Conservation (phyloP, 2,329 filamentous ascomycete species). For the Hypoxylon sp. region DNA sequence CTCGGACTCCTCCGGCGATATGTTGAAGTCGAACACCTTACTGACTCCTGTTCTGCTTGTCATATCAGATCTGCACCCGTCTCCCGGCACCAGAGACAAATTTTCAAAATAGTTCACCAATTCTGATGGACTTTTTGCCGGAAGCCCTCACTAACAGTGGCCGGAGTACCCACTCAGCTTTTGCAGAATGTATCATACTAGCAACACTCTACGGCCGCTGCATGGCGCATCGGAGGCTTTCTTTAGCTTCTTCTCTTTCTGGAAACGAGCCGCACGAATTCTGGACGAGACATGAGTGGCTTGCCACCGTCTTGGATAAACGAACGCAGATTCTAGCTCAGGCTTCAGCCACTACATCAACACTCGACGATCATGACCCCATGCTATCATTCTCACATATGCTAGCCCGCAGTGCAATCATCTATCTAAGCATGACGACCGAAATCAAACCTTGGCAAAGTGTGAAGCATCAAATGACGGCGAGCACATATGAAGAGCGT, state of each 20-base stretch:
- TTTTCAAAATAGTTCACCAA: constrained; percentile 14
- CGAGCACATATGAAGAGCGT: neutral
- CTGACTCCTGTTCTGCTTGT: neutral
- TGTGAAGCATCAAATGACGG: constrained; percentile 2
- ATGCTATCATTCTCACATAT: constrained; percentile 15
- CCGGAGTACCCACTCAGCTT: neutral
- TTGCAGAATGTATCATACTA: constrained; percentile 15
- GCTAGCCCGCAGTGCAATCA: constrained; percentile 15
- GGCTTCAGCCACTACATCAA: neutral
- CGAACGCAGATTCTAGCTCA: neutral
- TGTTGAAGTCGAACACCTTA: neutral
- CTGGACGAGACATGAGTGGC: constrained; percentile 7
- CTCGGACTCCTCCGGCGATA: neutral
- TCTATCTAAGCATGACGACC: neutral
- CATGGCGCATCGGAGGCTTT: constrained; percentile 1
- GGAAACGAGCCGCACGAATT: constrained; percentile 1
- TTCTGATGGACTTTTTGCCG: neutral
- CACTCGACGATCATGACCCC: constrained; percentile 3
- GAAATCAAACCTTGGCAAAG: constrained; percentile 2
- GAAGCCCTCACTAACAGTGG: constrained; percentile 4
- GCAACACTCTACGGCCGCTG: constrained; percentile 14
- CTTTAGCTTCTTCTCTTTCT: constrained; percentile 1
- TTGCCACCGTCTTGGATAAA: constrained; percentile 1
- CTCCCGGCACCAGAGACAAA: constrained; percentile 20
- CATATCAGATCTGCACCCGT: constrained; percentile 11